Evolutionary conservation across 1,284 basidiomycete species (phyloP).

Genomic region (Puccinia triticina): DNA sequence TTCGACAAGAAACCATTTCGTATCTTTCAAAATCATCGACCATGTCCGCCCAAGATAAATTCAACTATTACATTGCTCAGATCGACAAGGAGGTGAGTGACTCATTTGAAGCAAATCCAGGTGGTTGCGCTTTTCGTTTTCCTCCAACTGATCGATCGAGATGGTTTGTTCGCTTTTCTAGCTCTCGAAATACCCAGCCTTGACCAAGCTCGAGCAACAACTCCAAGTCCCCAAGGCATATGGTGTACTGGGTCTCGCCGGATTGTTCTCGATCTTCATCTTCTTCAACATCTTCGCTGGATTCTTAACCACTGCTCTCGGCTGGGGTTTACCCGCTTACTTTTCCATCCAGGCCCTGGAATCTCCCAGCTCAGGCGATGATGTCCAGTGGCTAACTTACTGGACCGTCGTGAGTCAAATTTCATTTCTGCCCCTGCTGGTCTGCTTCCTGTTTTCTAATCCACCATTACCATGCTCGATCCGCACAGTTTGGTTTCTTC

Average conservation of each 20-base stretch:
- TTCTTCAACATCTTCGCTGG: conserved; percentile 79
- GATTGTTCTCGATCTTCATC: conserved; percentile 64
- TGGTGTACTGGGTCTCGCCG: conserved; percentile 50
- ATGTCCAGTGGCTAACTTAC: conserved; percentile 79
- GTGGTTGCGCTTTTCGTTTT: neutral
- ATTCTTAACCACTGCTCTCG: conserved; percentile 79
- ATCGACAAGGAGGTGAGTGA: conserved; percentile 50
- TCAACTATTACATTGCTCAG: conserved; percentile 51
- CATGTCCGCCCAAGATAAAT: conserved; percentile 51
- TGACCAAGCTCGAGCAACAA: conserved; percentile 45
- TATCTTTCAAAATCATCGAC: conserved; percentile 1
- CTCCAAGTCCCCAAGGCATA: conserved; percentile 51
- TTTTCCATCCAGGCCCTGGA: conserved; percentile 84
- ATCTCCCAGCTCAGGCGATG: conserved; percentile 71
- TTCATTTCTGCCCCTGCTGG: neutral
- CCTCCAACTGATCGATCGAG: neutral
- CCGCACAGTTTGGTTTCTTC: conserved; percentile 84
- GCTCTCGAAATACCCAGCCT: conserved; percentile 50
- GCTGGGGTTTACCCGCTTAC: conserved; percentile 80
- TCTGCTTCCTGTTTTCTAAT: neutral
- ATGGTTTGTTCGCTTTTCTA: neutral
- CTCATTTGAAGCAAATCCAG: neutral
- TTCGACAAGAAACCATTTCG: neutral
- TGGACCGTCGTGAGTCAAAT: conserved; percentile 49
- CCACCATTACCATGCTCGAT: neutral